These are phyloP conservation scores for Ziziphus jujuba DNA, from an alignment of 306 rosid genomes.

Conservation along the genomic window DNA sequence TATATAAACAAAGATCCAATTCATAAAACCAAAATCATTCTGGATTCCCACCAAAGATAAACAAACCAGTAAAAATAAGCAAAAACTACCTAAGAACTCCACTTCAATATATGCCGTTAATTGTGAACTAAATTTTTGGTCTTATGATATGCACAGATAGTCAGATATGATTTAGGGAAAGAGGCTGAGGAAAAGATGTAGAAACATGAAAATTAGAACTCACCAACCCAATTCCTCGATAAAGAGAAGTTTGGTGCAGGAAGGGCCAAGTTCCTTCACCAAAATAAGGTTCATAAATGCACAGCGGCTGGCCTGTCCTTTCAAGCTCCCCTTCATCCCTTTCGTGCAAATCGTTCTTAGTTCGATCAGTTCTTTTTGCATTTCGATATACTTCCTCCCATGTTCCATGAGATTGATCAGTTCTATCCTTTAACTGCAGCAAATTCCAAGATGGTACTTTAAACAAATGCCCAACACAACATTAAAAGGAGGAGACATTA, in stretches of 20 bases:
- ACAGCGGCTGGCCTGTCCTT: conserved; percentile 87
- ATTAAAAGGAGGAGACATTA: not conserved
- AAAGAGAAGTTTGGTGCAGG: conserved; percentile 73
- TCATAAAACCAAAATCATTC: conserved; percentile 4
- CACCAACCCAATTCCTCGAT: conserved; percentile 93
- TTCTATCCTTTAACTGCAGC: conserved; percentile 85
- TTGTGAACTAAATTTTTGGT: too few relatives aligned
- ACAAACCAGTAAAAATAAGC: not conserved
- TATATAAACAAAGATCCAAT: conserved; percentile 23
- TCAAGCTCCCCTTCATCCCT: conserved; percentile 95
- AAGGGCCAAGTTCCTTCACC: conserved; percentile 98
- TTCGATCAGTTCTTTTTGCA: conserved; percentile 76
- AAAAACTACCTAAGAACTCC: too few relatives aligned
- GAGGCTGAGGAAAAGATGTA: not conserved
- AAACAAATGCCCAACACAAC: conserved; percentile 4
- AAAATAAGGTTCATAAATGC: conserved; percentile 92
- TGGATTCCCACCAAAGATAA: not conserved
- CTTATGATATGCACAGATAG: not conserved
- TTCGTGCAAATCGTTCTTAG: conserved; percentile 84
- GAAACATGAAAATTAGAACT: conserved; percentile 28
- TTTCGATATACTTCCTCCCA: conserved; percentile 94
- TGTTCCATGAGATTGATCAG: conserved; percentile 75
- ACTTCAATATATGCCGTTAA: too few relatives aligned
- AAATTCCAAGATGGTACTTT: conserved; percentile 20
- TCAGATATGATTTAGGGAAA: not conserved